Evolutionary conservation across 352 stramenopile genomes (phyloP), one percentile per base, ranked within the genome.

Genomic region (Nothophytophthora sp.): DNA sequence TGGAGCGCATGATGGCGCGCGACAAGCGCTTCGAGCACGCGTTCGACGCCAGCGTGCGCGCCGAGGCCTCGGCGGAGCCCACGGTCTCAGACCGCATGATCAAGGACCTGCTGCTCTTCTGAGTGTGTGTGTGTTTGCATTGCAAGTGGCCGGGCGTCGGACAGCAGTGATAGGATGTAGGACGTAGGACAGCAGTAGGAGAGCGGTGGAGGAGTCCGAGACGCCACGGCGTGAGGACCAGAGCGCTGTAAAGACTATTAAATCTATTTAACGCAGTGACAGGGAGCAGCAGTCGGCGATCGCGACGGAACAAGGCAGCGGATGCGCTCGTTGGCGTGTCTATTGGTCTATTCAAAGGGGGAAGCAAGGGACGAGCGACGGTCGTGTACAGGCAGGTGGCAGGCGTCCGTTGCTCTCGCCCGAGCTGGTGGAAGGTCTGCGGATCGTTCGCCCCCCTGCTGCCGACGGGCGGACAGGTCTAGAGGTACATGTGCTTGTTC

Each of bases 51-150:
- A 65, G 30, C 16, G 42, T 69, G 38, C 76, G 63, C 23, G 73
- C 66, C 11, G 65, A 64, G 15, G 34, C 73, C 19, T 70, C 76
- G 40, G 60, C 73, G 41, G 77, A 89, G 42, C 79, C 75, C 24
- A 86, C 81, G 48, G 41, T 77, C 35, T 92, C 81, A 25, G 84
- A 92, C 58, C 79, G 73, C 49, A 88, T 94, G 73, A 81, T 90
- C 50, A 94, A 94, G 54, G 81, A 94, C 55, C 65, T 94, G 46
- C 69, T 94, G 55, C 70, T 94, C 60, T 91, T 94, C 43, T 94
- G 52, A 76, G 28, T 18, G 23, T 16, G 18, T n/a, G 15, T 8
- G 16, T 18, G 11, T 28, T 11, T 28, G 10, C 32, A 27, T 61
- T 60, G 55, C 55, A 55, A 52, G 25, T n/a, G 52, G 33, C 46